Evolutionary conservation across 257 asterid species (phyloP).

Genomic region (Plantago elongata): DNA sequence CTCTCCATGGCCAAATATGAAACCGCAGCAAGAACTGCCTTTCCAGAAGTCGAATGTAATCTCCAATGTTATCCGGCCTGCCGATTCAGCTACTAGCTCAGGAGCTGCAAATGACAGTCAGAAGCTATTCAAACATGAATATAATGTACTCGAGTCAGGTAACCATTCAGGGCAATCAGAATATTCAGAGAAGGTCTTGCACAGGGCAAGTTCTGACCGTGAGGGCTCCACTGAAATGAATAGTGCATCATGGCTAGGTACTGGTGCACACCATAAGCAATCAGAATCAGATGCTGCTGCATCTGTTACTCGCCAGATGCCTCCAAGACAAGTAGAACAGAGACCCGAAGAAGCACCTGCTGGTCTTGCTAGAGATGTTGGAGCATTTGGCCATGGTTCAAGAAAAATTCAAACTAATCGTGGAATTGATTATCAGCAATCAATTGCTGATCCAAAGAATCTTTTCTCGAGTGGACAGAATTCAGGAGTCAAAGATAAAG

Average conservation of each 20-base stretch:
- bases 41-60: conserved; percentile 23
- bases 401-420: conserved; percentile 30
- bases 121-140: conserved; percentile 20
- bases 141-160: conserved; percentile 20
- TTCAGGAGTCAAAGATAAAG: conserved; percentile 24
- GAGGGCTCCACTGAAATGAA: conserved; percentile 23
- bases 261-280: conserved; percentile 21
- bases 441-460: conserved; percentile 34
- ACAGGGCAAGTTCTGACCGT: conserved; percentile 18
- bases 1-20: conserved; percentile 20
- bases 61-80: conserved; percentile 27
- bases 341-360: conserved; percentile 18
- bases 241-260: conserved; percentile 17
- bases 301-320: conserved; percentile 30
- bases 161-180: conserved; percentile 15
- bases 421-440: conserved; percentile 27
- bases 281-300: conserved; percentile 19
- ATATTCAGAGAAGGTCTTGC: conserved; percentile 14
- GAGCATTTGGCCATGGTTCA: conserved; percentile 29
- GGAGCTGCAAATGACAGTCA: conserved; percentile 26
- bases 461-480: conserved; percentile 25
- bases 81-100: conserved; percentile 31
- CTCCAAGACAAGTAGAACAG: conserved; percentile 27
- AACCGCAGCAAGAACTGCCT: conserved; percentile 21
- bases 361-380: conserved; percentile 22